phyloP scores from a whole-genome alignment of 164 flowering plant genomes.

The Tetracentron sinense region DNA sequence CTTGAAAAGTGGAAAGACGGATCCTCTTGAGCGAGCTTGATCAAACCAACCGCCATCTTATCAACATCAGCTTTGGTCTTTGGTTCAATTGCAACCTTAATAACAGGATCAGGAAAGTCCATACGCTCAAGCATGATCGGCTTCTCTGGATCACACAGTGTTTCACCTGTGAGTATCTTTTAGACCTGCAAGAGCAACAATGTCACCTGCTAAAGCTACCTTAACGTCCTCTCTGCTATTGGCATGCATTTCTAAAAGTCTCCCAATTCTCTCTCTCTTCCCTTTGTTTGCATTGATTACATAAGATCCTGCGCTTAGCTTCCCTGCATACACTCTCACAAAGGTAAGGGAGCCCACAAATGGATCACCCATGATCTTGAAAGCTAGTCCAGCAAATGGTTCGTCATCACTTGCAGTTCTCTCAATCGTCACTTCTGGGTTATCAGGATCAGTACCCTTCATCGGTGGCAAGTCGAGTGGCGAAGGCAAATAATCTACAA shows the following conservation, averaged over 20 bases:
- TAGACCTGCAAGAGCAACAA: slow-evolving; percentile 89
- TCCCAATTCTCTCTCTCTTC: slow-evolving; percentile 89
- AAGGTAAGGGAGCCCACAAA: slow-evolving; percentile 94
- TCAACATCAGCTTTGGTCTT: slow-evolving; percentile 95
- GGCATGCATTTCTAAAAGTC: slow-evolving; percentile 97
- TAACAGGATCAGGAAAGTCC: slow-evolving; percentile 99
- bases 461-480: slow-evolving; percentile 85
- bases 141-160: slow-evolving; percentile 71
- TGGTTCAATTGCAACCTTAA: slow-evolving; percentile 97
- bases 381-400: slow-evolving; percentile 92
- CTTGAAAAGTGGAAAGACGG: slow-evolving; percentile 97
- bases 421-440: slow-evolving; percentile 56
- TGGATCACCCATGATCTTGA: slow-evolving; percentile 92
- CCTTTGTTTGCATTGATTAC: slow-evolving; percentile 89
- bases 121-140: slow-evolving; percentile 87
- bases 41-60: slow-evolving; percentile 82
- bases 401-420: slow-evolving; percentile 72
- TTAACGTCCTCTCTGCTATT: slow-evolving; percentile 92
- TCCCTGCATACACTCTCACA: slow-evolving; percentile 87
- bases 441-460: slow-evolving; percentile 89
- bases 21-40: slow-evolving; percentile 96
- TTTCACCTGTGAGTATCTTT: slow-evolving; percentile 98
- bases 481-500: slow-evolving; percentile 89
- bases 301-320: slow-evolving; percentile 74
- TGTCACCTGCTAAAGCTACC: slow-evolving; percentile 80